phyloP scores from a whole-genome alignment of 371 early-diverging fungal genomes.

The Batrachochytrium dendrobatidis region DNA sequence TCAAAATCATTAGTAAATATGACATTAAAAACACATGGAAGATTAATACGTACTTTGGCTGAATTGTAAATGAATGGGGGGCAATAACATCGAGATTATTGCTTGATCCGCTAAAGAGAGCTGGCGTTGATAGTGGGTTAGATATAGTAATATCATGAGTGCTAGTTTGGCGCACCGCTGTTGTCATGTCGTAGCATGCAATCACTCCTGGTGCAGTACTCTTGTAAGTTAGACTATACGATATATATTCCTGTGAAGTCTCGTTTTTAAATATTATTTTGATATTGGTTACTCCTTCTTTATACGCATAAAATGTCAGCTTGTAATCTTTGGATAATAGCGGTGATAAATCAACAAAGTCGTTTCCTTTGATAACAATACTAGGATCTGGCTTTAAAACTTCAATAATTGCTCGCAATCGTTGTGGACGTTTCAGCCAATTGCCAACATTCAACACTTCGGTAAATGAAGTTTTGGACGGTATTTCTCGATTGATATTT shows the following conservation, averaged over 20 bases:
- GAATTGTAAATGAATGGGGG: conserved; percentile 31
- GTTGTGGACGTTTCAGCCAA: conserved; percentile 44
- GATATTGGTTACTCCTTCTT: conserved; percentile 38
- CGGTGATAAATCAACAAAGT: conserved; percentile 44
- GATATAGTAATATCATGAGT: conserved; percentile 27
- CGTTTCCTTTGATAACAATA: conserved; percentile 42
- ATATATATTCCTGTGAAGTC: conserved; percentile 41
- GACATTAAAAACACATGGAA: not conserved
- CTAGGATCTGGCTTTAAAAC: conserved; percentile 41
- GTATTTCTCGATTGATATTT: conserved; percentile 39
- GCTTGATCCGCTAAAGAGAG: conserved; percentile 33
- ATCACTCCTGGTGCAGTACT: conserved; percentile 44
- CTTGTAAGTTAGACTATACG: conserved; percentile 39
- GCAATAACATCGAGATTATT: conserved; percentile 35
- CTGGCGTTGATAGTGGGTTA: conserved; percentile 40
- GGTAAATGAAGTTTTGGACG: conserved; percentile 42
- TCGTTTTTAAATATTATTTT: conserved; percentile 48
- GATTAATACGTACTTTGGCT: conserved; percentile 31
- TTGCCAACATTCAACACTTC: conserved; percentile 38
- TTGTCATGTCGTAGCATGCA: conserved; percentile 30
- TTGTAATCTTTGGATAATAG: conserved; percentile 40
- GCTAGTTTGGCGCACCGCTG: conserved; percentile 30
- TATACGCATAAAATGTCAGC: conserved; percentile 44
- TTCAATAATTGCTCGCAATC: conserved; percentile 39
- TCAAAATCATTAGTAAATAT: not conserved